phyloP scores from a whole-genome alignment of 305 asterid genomes.

The Fraxinus sp. region DNA sequence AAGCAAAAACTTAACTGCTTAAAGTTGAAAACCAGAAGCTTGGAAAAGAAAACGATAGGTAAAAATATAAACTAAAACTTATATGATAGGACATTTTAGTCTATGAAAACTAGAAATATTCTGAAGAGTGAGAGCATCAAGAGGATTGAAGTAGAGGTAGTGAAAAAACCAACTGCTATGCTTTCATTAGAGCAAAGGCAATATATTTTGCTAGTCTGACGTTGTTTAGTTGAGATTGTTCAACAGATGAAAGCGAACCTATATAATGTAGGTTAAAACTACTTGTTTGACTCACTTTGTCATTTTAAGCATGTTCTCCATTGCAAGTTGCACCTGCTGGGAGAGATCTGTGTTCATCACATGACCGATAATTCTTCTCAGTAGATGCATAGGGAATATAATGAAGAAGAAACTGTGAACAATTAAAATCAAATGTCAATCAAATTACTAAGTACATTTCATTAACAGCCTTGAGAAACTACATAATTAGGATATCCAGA shows the following conservation, averaged over 20 bases:
- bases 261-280: conserved; percentile 13
- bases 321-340: conserved; percentile 68
- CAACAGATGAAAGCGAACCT: conserved; percentile 11
- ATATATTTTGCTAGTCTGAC: not conserved
- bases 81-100: not conserved
- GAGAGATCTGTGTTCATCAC: conserved; percentile 57
- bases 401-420: conserved; percentile 5
- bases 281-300: conserved; percentile 50
- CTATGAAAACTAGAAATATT: not conserved
- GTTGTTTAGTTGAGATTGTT: not conserved
- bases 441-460: conserved; percentile 3
- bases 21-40: not conserved
- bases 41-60: not conserved
- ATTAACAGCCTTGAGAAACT: not conserved
- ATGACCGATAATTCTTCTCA: conserved; percentile 8
- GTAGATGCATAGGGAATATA: not conserved
- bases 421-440: conserved; percentile 9
- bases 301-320: conserved; percentile 84
- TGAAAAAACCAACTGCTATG: not conserved
- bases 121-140: not conserved
- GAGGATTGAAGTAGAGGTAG: not conserved
- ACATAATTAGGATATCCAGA: not conserved
- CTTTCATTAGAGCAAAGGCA: not conserved
- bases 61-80: not conserved
- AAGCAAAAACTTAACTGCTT: not conserved